Evolutionary conservation across 2,329 filamentous ascomycete species (phyloP).

Genomic region (Xylariaceae sp.): DNA sequence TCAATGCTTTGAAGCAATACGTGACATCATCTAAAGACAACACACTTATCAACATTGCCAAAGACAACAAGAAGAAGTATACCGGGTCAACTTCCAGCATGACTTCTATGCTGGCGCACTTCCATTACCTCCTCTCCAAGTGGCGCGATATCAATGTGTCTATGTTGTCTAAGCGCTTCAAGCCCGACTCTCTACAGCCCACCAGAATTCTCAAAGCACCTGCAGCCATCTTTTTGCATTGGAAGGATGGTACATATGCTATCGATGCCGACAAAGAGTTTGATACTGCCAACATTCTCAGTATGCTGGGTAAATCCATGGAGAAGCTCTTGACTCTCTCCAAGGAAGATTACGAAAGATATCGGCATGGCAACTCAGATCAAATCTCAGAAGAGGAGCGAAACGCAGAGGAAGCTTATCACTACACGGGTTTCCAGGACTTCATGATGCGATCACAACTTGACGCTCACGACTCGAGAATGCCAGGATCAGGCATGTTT

Average conservation of each 20-base stretch:
- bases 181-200: slow-evolving; percentile 57
- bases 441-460: slow-evolving; percentile 94
- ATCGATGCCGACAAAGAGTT: slow-evolving; percentile 95
- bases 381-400: slow-evolving; percentile 67
- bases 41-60: slow-evolving; percentile 63
- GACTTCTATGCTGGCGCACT: slow-evolving; percentile 80
- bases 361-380: slow-evolving; percentile 63
- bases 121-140: slow-evolving; percentile 82
- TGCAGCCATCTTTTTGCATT: slow-evolving; percentile 73
- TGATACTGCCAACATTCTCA: slow-evolving; percentile 78
- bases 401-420: slow-evolving; percentile 69
- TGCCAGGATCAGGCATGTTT: slow-evolving; percentile 91
- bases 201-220: slow-evolving; percentile 69
- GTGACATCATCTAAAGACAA: slow-evolving; percentile 85
- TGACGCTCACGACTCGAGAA: slow-evolving; percentile 77
- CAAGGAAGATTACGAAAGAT: slow-evolving; percentile 79
- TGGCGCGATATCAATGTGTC: slow-evolving; percentile 69
- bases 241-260: slow-evolving; percentile 80
- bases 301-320: slow-evolving; percentile 91
- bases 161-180: slow-evolving; percentile 64
- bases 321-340: slow-evolving; percentile 87
- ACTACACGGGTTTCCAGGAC: slow-evolving; percentile 81
- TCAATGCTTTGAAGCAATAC: slow-evolving; percentile 76
- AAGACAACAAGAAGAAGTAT: slow-evolving; percentile 67
- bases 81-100: slow-evolving; percentile 96